These are phyloP conservation scores for Cladosporium sp. DNA, from an alignment of 2,329 filamentous ascomycete species.

Conservation along the genomic window DNA sequence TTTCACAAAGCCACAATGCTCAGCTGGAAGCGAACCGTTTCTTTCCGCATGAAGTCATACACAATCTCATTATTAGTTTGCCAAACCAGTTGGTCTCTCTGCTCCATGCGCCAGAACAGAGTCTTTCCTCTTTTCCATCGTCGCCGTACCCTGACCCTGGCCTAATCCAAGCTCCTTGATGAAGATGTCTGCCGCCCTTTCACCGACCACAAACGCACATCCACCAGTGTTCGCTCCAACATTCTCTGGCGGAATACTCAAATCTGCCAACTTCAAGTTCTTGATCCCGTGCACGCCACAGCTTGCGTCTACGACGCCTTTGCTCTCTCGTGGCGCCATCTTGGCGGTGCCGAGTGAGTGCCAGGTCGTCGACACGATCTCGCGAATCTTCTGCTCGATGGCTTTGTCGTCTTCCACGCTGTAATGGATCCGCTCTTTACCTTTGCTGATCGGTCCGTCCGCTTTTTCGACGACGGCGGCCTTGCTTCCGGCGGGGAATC, in stretches of 20 bases:
- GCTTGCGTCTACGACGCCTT: slow-evolving; percentile 42
- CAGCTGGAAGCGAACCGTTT: background rate
- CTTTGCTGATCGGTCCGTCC: slow-evolving; percentile 41
- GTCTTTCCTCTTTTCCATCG: background rate
- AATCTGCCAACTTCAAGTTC: slow-evolving; percentile 47
- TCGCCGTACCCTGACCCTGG: background rate
- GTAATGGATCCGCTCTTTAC: slow-evolving; percentile 51
- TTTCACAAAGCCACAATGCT: background rate
- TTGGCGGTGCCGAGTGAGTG: slow-evolving; percentile 45
- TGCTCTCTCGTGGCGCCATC: slow-evolving; percentile 40
- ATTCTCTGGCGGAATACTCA: slow-evolving; percentile 44
- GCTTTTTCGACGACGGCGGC: slow-evolving; percentile 39
- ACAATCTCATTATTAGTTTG: background rate
- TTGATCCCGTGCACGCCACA: slow-evolving; percentile 43
- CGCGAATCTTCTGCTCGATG: slow-evolving; percentile 45
- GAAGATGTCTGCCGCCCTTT: slow-evolving; percentile 45
- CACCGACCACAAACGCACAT: slow-evolving; percentile 46
- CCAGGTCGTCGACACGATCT: slow-evolving; percentile 44
- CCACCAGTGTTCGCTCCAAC: slow-evolving; percentile 51
- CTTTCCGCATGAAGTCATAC: background rate
- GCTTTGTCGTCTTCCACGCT: slow-evolving; percentile 38
- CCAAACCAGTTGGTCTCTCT: background rate
- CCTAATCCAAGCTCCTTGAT: slow-evolving; percentile 40
- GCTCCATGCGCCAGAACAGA: background rate
- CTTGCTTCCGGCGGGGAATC: slow-evolving; percentile 47